Evolutionary conservation across 495 filamentous ascomycete genomes (phyloP).

Genomic region (Rostrohypoxylon terebratum): DNA sequence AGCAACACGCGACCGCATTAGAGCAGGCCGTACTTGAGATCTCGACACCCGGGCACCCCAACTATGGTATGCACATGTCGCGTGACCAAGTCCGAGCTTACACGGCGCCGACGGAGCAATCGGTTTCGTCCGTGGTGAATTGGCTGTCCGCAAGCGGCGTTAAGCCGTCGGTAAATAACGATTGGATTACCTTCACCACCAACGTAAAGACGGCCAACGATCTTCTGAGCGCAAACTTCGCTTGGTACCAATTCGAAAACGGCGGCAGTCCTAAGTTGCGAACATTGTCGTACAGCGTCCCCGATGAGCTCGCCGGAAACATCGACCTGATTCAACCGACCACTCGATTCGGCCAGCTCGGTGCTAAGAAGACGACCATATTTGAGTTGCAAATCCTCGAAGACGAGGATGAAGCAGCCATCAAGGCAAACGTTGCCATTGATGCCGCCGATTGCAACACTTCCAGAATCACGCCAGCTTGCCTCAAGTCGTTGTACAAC

Average conservation of each 20-base stretch:
- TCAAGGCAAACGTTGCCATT: slow-evolving; percentile 11
- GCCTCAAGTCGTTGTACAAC: slow-evolving; percentile 72
- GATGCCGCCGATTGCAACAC: slow-evolving; percentile 58
- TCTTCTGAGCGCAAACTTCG: slow-evolving; percentile 62
- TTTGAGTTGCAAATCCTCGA: slow-evolving; percentile 52
- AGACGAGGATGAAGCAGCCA: slow-evolving; percentile 32
- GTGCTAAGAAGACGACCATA: slow-evolving; percentile 47
- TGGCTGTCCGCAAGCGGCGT: slow-evolving; percentile 63
- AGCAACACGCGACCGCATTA: slow-evolving; percentile 64
- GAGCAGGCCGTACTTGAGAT: slow-evolving; percentile 61
- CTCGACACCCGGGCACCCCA: slow-evolving; percentile 61
- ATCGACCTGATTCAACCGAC: slow-evolving; percentile 72
- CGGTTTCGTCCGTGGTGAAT: slow-evolving; percentile 51
- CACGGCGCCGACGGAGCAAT: slow-evolving; percentile 58
- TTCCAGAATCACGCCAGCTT: slow-evolving; percentile 66
- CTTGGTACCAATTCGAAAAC: slow-evolving; percentile 53
- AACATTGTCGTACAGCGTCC: slow-evolving; percentile 70
- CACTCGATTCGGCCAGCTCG: slow-evolving; percentile 62
- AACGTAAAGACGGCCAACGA: slow-evolving; percentile 61
- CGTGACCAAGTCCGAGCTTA: slow-evolving; percentile 57
- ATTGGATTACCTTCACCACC: slow-evolving; percentile 63
- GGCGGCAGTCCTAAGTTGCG: slow-evolving; percentile 57
- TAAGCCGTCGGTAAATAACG: slow-evolving; percentile 54
- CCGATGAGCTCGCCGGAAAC: slow-evolving; percentile 57
- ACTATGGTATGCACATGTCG: slow-evolving; percentile 65